Conservation (phyloP, 306 rosid species). For the Ammopiptanthus mongolicus region DNA sequence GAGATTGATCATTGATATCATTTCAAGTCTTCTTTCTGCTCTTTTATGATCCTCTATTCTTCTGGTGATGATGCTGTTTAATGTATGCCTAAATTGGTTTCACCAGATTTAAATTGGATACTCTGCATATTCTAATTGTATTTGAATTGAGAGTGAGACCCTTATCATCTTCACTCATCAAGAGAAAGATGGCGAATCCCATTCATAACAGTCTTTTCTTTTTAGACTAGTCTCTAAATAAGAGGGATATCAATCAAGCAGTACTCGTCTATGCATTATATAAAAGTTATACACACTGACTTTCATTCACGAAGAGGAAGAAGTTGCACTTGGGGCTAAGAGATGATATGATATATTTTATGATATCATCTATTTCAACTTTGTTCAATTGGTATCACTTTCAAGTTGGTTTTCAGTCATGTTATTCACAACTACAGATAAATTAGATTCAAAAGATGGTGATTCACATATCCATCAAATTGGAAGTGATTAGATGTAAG, state of each 20-base stretch:
- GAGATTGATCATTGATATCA: not conserved
- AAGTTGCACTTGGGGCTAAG: not conserved
- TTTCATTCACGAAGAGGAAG: not conserved
- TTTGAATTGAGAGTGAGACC: constrained; percentile 1
- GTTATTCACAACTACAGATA: not conserved
- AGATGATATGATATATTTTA: not conserved
- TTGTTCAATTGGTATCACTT: not conserved
- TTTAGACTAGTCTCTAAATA: not conserved
- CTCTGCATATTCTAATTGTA: not conserved
- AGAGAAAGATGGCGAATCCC: not conserved
- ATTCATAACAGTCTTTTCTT: not conserved
- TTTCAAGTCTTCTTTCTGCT: not conserved
- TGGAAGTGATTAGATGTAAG: not conserved
- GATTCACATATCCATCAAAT: not conserved
- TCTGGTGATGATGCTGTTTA: not conserved
- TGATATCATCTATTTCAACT: not conserved
- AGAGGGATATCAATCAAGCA: not conserved
- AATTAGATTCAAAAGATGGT: not conserved
- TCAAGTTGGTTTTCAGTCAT: not conserved
- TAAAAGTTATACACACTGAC: not conserved
- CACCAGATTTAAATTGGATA: not conserved
- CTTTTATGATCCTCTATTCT: not conserved
- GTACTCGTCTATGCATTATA: not conserved
- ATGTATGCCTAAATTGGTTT: not conserved
- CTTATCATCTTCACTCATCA: not conserved